Percentiles rank a stretch among this genome's conserved stretches.
Conservation (phyloP, 208 protist species). For the Angomonas desouzai region DNA sequence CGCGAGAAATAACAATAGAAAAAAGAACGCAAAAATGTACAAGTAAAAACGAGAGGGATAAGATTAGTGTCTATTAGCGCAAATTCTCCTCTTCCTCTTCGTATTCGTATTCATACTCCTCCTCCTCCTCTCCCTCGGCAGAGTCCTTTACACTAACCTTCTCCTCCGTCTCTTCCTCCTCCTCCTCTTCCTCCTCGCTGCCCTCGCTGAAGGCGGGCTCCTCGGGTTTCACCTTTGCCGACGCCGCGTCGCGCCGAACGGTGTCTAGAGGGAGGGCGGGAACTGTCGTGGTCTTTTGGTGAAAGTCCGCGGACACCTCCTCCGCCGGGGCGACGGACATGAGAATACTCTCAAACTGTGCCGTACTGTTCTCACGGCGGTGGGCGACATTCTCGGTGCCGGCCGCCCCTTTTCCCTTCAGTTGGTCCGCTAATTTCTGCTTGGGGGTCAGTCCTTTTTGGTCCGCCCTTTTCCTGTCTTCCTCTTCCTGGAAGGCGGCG, state of each 20-base stretch:
- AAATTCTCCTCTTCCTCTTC: slow-evolving; percentile 10
- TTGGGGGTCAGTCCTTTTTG: background rate
- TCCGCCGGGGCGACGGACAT: slow-evolving; percentile 25
- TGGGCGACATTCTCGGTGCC: background rate
- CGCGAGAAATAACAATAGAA: background rate
- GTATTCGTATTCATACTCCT: slow-evolving; percentile 11
- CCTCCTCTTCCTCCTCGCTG: slow-evolving; percentile 18
- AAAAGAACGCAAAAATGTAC: slow-evolving; percentile 15
- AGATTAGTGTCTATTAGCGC: background rate
- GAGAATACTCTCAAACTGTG: slow-evolving; percentile 50
- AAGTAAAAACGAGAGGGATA: background rate
- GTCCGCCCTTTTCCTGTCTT: background rate
- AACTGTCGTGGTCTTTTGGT: slow-evolving; percentile 23
- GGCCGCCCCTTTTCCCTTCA: background rate
- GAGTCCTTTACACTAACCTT: slow-evolving; percentile 21
- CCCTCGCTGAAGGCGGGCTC: background rate
- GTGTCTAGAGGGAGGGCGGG: background rate
- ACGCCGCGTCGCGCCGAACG: background rate
- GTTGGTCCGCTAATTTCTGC: background rate
- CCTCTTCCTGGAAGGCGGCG: slow-evolving; percentile 4
- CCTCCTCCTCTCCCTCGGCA: slow-evolving; percentile 12
- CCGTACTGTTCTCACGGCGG: slow-evolving; percentile 19
- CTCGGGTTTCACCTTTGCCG: background rate
- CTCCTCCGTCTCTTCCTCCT: slow-evolving; percentile 26
- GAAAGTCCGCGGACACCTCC: slow-evolving; percentile 25